Base-by-base conservation (phyloP, 2,329 filamentous ascomycete genomes). In the Lomentospora prolificans region DNA sequence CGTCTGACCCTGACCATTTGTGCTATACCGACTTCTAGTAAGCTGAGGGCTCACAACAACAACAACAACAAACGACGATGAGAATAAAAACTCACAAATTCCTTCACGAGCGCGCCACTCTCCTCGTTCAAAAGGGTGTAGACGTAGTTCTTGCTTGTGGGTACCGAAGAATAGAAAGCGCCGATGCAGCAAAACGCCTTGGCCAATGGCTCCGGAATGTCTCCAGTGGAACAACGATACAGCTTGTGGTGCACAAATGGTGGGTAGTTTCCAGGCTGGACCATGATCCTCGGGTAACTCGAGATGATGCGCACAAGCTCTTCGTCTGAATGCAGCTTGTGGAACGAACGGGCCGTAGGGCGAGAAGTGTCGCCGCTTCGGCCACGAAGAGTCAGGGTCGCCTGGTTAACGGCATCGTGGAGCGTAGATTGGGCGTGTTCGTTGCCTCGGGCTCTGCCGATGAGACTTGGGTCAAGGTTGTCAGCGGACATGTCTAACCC, bases 221-320 rank as follows among this genome's bases (percentile, higher is more conserved):
- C 58, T 7, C 58, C 58, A 9, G 48, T 39, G 7, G 52, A 54
- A 30, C 58, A 59, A 8, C 56, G 55, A 36, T 59, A 59, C 2
- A 59, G 36, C 39, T 55, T 54, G n/a, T 57, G 58, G 46, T 59
- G 58, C 3, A 59, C 58, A 25, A 59, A 59, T 4, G 58, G 58
- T 3, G 58, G 58, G 31, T 59, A 59, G 9, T 36, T 25, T 4
- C 58, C 58, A 3, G 56, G 52, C 6, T 50, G 33, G 6, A 59
- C 48, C 58, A 59, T 59, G 28, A 54, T 24, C 8, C 53, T 39
- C 12, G 56, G 58, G 50, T 57, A 59, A 22, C 50, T 31, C 46
- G 50, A 44, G 50, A 59, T 51, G 36, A 51, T 50, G n/a, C 44
- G 28, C 6, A 59, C 53, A 4, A 55, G 53, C 24, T 57, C 56